Conservation (phyloP, 495 filamentous ascomycete genomes). For the Friedmanniomyces endolithicus region DNA sequence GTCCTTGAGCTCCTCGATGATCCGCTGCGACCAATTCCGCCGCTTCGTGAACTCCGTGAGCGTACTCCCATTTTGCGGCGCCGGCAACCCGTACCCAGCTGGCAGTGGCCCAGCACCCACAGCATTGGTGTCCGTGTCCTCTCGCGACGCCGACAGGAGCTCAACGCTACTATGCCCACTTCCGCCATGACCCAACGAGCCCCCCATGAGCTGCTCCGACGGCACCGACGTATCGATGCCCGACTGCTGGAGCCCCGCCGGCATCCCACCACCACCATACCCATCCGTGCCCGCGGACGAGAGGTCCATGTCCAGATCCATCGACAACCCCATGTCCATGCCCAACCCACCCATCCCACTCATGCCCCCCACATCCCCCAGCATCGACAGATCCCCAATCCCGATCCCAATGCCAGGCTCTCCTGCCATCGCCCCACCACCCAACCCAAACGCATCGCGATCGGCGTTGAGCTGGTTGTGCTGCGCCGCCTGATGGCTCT, state of each 20-base stretch:
- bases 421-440: too few relatives aligned
- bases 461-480: too few relatives aligned
- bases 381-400: neutral
- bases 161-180: neutral
- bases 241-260: too few relatives aligned
- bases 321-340: neutral
- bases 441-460: too few relatives aligned
- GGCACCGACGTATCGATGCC: neutral
- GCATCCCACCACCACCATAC: neutral
- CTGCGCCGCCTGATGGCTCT: too few relatives aligned
- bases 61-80: slow-evolving; percentile 44
- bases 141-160: neutral
- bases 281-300: neutral
- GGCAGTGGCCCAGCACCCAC: slow-evolving; percentile 46
- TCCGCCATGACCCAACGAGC: neutral
- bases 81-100: slow-evolving; percentile 39
- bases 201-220: neutral
- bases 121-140: slow-evolving; percentile 29
- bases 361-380: neutral
- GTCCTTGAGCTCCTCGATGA: slow-evolving; percentile 82
- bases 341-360: neutral
- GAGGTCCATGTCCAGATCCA: neutral
- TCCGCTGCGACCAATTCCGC: slow-evolving; percentile 77
- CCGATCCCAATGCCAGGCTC: neutral
- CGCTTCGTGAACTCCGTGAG: slow-evolving; percentile 75